Conservation (phyloP, 2,329 filamentous ascomycete species). For the Phaeosphaeriaceae sp. region DNA sequence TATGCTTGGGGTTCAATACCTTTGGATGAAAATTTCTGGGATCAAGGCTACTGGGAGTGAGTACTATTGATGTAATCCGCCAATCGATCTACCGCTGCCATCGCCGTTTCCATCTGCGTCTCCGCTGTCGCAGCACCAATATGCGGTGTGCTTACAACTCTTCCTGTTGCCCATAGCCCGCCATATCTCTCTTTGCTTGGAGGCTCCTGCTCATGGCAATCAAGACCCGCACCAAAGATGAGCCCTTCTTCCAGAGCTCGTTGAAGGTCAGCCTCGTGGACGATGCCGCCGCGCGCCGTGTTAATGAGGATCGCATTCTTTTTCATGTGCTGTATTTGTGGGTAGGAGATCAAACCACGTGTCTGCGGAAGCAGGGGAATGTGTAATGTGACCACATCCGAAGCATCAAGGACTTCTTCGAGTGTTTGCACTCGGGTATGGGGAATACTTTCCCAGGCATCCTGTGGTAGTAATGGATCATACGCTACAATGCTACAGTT, state of each 20-base stretch:
- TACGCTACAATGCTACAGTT: slow-evolving; percentile 51
- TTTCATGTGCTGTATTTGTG: slow-evolving; percentile 52
- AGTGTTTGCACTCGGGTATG: slow-evolving; percentile 25
- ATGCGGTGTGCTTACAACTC: slow-evolving; percentile 59
- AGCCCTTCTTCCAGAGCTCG: slow-evolving; percentile 49
- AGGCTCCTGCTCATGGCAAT: slow-evolving; percentile 58
- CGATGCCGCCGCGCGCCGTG: slow-evolving; percentile 55
- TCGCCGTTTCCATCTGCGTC: slow-evolving; percentile 47
- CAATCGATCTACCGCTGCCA: slow-evolving; percentile 43
- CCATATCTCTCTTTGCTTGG: slow-evolving; percentile 49
- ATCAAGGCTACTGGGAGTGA: slow-evolving; percentile 12
- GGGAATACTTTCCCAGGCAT: slow-evolving; percentile 44
- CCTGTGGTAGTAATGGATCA: slow-evolving; percentile 50
- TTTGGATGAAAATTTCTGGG: slow-evolving; percentile 11
- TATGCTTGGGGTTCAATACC: slow-evolving; percentile 39
- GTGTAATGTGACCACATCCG: slow-evolving; percentile 30
- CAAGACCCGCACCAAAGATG: slow-evolving; percentile 56
- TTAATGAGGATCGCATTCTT: slow-evolving; percentile 54
- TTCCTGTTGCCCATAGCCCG: slow-evolving; percentile 50
- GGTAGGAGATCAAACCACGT: slow-evolving; percentile 30
- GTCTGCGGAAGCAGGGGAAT: slow-evolving; percentile 30
- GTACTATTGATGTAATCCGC: slow-evolving; percentile 14
- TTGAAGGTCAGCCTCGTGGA: slow-evolving; percentile 57
- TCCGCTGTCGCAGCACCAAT: slow-evolving; percentile 54
- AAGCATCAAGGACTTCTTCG: slow-evolving; percentile 16